Evolutionary conservation across 2,329 filamentous ascomycete genomes (phyloP).

Genomic region (Monilinia fructigena): DNA sequence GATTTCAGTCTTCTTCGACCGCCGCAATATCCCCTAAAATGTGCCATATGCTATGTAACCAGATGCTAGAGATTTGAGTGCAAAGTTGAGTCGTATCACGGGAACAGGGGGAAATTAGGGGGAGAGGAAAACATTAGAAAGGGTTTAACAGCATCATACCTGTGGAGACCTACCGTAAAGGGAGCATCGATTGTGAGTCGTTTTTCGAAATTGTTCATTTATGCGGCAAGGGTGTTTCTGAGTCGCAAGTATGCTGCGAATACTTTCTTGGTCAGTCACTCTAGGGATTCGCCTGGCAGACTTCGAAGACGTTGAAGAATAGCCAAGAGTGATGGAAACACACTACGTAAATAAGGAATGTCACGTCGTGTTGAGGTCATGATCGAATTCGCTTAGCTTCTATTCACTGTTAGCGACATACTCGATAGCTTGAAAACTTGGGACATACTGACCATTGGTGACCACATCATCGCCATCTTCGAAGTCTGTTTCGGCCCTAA

Average conservation of each 20-base stretch:
- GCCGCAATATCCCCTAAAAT: slow-evolving; percentile 23
- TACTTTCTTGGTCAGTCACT: not conserved
- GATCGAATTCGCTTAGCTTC: slow-evolving; percentile 40
- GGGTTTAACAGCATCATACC: slow-evolving; percentile 31
- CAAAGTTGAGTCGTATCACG: slow-evolving; percentile 29
- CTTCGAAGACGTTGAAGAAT: slow-evolving; percentile 18
- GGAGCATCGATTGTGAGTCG: not conserved
- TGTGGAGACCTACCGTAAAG: slow-evolving; percentile 34
- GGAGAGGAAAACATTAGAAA: slow-evolving; percentile 17
- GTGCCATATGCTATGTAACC: slow-evolving; percentile 30
- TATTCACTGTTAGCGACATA: slow-evolving; percentile 31
- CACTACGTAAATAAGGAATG: not conserved
- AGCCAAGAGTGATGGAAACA: slow-evolving; percentile 13
- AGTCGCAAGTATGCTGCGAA: not conserved
- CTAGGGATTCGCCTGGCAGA: slow-evolving; percentile 15
- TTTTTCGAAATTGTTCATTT: not conserved
- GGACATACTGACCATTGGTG: slow-evolving; percentile 32
- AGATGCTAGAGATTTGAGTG: slow-evolving; percentile 28
- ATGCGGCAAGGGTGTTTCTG: not conserved
- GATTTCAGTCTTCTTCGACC: slow-evolving; percentile 7
- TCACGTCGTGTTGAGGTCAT: slow-evolving; percentile 25
- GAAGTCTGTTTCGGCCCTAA: slow-evolving; percentile 33
- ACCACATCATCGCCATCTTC: slow-evolving; percentile 27
- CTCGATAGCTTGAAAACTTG: not conserved
- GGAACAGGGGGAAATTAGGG: slow-evolving; percentile 24